These are phyloP conservation scores for Globisporangium parvum DNA, from an alignment of 352 stramenopile genomes.

Conservation along the genomic window DNA sequence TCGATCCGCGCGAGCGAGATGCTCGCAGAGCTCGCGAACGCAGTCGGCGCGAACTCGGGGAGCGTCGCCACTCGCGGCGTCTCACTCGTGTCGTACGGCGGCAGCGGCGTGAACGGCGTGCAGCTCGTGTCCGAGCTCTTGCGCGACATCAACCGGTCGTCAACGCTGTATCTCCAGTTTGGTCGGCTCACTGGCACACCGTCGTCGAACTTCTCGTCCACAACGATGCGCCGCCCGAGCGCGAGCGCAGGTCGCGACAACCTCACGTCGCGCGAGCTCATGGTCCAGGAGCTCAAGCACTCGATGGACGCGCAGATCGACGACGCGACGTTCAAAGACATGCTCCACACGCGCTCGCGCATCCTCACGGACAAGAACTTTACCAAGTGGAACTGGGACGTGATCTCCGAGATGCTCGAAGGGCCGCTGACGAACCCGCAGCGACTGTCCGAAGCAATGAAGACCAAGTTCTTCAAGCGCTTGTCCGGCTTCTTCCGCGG, in stretches of 20 bases:
- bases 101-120: conserved; percentile 81
- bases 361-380: conserved; percentile 88
- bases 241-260: conserved; percentile 40
- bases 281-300: conserved; percentile 84
- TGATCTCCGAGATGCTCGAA: conserved; percentile 87
- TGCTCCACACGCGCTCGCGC: conserved; percentile 80
- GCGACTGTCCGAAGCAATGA: conserved; percentile 85
- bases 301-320: conserved; percentile 87
- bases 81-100: conserved; percentile 76
- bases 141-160: conserved; percentile 83
- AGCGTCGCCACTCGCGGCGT: conserved; percentile 61
- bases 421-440: conserved; percentile 82
- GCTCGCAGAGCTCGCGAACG: conserved; percentile 74
- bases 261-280: conserved; percentile 74
- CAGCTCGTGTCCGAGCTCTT: conserved; percentile 81
- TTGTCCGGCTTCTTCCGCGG: conserved; percentile 88
- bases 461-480: conserved; percentile 91
- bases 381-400: conserved; percentile 90
- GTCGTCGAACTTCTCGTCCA: conserved; percentile 20
- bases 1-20: conserved; percentile 84
- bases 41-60: conserved; percentile 68
- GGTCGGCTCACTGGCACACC: conserved; percentile 8
- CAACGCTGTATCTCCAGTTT: conserved; percentile 31
- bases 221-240: conserved; percentile 8
- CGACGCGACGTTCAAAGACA: conserved; percentile 85